A percentile compares a stretch with the other conserved stretches of the same genome.
Conservation (phyloP, 345 rosid genomes). For the Cochlearia excelsa region DNA sequence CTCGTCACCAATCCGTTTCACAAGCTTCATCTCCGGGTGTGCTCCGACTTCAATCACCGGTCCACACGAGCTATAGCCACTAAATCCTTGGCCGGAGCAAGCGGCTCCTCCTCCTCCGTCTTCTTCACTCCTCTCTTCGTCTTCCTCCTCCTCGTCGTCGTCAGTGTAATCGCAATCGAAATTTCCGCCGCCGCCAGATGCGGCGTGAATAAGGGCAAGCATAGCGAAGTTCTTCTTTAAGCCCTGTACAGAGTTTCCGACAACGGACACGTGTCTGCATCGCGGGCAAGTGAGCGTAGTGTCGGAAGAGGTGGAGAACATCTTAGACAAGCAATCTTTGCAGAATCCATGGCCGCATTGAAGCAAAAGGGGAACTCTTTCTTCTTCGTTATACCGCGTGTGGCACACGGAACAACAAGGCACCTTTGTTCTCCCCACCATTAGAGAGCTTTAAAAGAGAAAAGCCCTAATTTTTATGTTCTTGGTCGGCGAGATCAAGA, state of each 20-base stretch:
- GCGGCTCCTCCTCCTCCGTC: constrained; percentile 22
- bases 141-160: constrained; percentile 58
- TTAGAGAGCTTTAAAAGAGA: constrained; percentile 29
- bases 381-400: constrained; percentile 85
- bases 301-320: constrained; percentile 88
- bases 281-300: constrained; percentile 78
- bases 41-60: constrained; percentile 72
- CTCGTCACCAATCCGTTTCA: constrained; percentile 63
- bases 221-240: constrained; percentile 83
- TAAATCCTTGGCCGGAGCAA: constrained; percentile 47
- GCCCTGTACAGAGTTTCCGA: constrained; percentile 88
- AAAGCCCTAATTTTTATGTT: constrained; percentile 26
- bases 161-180: constrained; percentile 75
- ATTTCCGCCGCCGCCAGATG: constrained; percentile 38
- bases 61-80: constrained; percentile 57
- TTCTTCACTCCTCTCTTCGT: constrained; percentile 25
- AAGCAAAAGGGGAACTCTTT: constrained; percentile 80
- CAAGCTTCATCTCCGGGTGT: constrained; percentile 65
- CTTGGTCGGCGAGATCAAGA: constrained; percentile 17
- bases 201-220: constrained; percentile 64
- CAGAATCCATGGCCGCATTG: constrained; percentile 98
- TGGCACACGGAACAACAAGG: constrained; percentile 94
- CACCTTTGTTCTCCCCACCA: constrained; percentile 53
- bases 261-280: constrained; percentile 84
- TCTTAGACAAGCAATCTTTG: constrained; percentile 73